These are phyloP conservation scores for Osmozyma mogii DNA, from an alignment of 805 yeast genomes.

Conservation along the genomic window DNA sequence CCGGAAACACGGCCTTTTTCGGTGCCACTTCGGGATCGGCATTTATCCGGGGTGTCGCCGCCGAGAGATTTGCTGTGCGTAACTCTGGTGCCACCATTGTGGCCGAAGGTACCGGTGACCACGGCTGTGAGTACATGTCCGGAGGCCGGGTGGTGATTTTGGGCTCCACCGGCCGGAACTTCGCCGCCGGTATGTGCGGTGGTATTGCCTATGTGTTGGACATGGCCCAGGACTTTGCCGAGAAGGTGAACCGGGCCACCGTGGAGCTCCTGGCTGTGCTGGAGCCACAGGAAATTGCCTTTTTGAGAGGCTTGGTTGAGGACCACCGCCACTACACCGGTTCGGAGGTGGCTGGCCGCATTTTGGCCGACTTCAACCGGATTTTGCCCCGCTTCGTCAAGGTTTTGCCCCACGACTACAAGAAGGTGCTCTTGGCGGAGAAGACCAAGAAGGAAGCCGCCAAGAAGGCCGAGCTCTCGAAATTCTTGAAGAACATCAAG, in stretches of 20 bases:
- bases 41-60: slow-evolving; percentile 93
- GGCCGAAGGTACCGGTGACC: slow-evolving; percentile 96
- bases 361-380: slow-evolving; percentile 81
- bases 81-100: slow-evolving; percentile 98
- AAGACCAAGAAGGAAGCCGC: slow-evolving; percentile 56
- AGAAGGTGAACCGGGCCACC: slow-evolving; percentile 71
- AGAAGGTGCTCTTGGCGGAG: slow-evolving; percentile 78
- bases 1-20: slow-evolving; percentile 95
- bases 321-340: slow-evolving; percentile 94
- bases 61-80: slow-evolving; percentile 97
- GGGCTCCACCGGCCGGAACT: slow-evolving; percentile 86
- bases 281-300: slow-evolving; percentile 91
- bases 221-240: slow-evolving; percentile 84
- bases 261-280: slow-evolving; percentile 70
- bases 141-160: slow-evolving; percentile 96
- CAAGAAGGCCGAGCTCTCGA: slow-evolving; percentile 56
- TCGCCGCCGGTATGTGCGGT: slow-evolving; percentile 98
- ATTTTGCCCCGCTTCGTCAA: slow-evolving; percentile 84
- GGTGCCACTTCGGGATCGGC: slow-evolving; percentile 97
- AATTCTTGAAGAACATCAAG: slow-evolving; percentile 60
- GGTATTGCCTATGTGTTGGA: slow-evolving; percentile 97
- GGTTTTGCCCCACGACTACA: slow-evolving; percentile 88
- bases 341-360: slow-evolving; percentile 79
- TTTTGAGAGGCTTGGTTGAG: slow-evolving; percentile 85
- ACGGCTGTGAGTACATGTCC: slow-evolving; percentile 99